Evolutionary conservation across 495 filamentous ascomycete species (phyloP).

Genomic region (Xylaria grammica): DNA sequence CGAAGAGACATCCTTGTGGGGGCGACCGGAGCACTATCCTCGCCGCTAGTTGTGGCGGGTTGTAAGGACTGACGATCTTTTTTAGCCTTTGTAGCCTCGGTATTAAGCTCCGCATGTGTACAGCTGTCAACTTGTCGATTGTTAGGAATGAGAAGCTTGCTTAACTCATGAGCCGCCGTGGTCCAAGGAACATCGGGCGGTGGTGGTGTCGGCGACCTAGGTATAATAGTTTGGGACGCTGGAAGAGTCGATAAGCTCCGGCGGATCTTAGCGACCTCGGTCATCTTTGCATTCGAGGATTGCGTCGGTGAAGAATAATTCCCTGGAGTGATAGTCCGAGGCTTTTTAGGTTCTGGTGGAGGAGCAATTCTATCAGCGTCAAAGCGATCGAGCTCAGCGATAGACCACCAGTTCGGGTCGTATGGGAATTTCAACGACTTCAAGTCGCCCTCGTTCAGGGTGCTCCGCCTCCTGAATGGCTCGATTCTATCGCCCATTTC

Average conservation of each 20-base stretch:
- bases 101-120: slow-evolving; percentile 74
- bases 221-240: slow-evolving; percentile 19
- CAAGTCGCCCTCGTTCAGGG: slow-evolving; percentile 32
- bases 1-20: slow-evolving; percentile 73
- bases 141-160: slow-evolving; percentile 78
- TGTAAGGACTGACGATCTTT: slow-evolving; percentile 64
- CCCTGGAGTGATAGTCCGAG: slow-evolving; percentile 57
- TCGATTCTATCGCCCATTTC: slow-evolving; percentile 59
- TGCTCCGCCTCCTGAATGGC: slow-evolving; percentile 41
- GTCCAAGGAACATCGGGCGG: slow-evolving; percentile 84
- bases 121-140: slow-evolving; percentile 74
- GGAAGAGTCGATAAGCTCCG: slow-evolving; percentile 34
- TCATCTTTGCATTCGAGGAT: slow-evolving; percentile 36
- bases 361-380: slow-evolving; percentile 59
- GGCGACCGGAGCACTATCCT: slow-evolving; percentile 40
- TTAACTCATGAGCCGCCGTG: slow-evolving; percentile 77
- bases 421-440: slow-evolving; percentile 48
- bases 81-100: slow-evolving; percentile 63
- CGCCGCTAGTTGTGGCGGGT: slow-evolving; percentile 31
- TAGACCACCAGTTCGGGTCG: slow-evolving; percentile 78
- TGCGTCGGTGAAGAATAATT: slow-evolving; percentile 68
- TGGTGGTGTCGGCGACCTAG: slow-evolving; percentile 60
- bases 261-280: slow-evolving; percentile 41
- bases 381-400: slow-evolving; percentile 67
- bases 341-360: slow-evolving; percentile 55